Evolutionary conservation across 225 moss, liverwort and hornwort genomes (phyloP).

Genomic region (Pseudisothecium myosuroides): DNA sequence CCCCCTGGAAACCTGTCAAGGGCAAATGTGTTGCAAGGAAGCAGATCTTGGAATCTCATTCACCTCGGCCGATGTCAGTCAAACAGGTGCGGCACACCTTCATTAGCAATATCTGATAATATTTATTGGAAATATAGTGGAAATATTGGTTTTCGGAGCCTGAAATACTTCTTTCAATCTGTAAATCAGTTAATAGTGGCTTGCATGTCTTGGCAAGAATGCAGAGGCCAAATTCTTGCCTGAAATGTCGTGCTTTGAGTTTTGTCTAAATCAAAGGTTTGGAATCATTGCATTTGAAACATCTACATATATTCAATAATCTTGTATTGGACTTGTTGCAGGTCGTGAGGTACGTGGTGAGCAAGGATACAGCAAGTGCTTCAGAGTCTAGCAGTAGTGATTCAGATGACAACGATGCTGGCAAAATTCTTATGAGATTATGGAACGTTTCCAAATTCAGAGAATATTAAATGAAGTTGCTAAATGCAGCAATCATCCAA

Average conservation of each 20-base stretch:
- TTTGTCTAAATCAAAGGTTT: neutral
- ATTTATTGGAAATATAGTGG: neutral
- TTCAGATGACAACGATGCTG: slow-evolving; percentile 17
- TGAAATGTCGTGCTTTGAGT: neutral
- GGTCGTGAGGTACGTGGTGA: slow-evolving; percentile 45
- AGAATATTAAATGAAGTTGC: neutral
- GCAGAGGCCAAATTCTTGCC: neutral
- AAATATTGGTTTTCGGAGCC: neutral
- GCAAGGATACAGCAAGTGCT: slow-evolving; percentile 1
- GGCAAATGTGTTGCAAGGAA: slow-evolving; percentile 34
- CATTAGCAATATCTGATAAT: neutral
- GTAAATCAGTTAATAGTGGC: neutral
- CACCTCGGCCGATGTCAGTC: slow-evolving; percentile 42
- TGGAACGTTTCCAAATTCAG: slow-evolving; percentile 22
- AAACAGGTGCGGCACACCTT: slow-evolving; percentile 36
- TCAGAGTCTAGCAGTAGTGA: slow-evolving; percentile 38
- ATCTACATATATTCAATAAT: neutral
- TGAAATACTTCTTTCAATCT: neutral
- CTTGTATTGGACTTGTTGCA: slow-evolving; percentile 1
- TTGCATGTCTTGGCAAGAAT: neutral
- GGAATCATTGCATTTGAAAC: neutral
- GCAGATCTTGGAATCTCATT: slow-evolving; percentile 24
- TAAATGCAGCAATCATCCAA: neutral
- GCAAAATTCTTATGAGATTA: slow-evolving; percentile 21
- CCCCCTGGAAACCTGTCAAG: slow-evolving; percentile 35